Base-by-base conservation (phyloP, 768 basidiomycete genomes). In the Leccinum truebloodii region DNA sequence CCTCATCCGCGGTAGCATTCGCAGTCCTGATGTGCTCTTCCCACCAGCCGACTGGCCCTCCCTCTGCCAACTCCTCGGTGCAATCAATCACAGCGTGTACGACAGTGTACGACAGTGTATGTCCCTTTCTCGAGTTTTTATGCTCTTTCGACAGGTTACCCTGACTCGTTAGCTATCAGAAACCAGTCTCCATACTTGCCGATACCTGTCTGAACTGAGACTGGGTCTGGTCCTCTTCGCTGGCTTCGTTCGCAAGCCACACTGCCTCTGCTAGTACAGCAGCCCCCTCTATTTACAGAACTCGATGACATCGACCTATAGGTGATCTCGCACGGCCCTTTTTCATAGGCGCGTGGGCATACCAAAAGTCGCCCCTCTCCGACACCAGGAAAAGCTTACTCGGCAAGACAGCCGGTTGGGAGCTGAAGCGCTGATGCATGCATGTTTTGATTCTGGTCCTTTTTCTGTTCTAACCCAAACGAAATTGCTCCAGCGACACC, bases 181-280 rank as follows among this genome's bases (percentile, higher is more conserved):
- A 79, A 61, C 90, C 90, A 0, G 83, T 94, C 13, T 82, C 86
- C 22, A 77, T 89, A 32, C 83, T 94, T 28, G 85, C 88, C 1
- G 91, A 93, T 69, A 78, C 80, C 14, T 85, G 92, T 16, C 73
- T 94, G 22, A 89, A 88, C 61, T 81, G 84, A 63, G 90, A 94
- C 69, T 87, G 87, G 67, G 80, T 87, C 70, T 94, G 4, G 35
- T 70, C 14, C 37, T 37, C 80, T 5, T 65, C 74, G 20, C 69
- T 84, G 50, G 69, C 87, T 0, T 73, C 79, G 24, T 72, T 37
- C 3, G 16, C 37, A 16, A 37, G 14, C 14, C 14, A 1, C 37
- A 16, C 16, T 37, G 37, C 0, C 37, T 16, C 16, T 37, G 37
- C 37, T 37, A 37, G 5, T 26, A 26, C 35, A 6, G 5, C 37